These are phyloP conservation scores for Atkinsonella texensis DNA, from an alignment of 2,329 filamentous ascomycete species.

Conservation along the genomic window DNA sequence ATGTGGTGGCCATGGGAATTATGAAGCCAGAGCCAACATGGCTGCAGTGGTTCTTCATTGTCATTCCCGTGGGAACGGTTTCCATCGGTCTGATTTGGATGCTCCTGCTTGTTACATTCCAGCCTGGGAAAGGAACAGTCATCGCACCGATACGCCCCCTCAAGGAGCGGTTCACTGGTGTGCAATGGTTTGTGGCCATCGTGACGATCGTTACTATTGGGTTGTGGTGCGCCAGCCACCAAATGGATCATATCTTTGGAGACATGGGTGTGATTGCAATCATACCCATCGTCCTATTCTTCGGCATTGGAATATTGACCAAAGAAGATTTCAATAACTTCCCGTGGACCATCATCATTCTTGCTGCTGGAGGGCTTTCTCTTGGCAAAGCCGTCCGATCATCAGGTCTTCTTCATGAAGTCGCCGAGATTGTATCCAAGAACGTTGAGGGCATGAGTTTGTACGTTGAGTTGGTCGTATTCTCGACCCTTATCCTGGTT, in stretches of 20 bases:
- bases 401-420: constrained; percentile 80
- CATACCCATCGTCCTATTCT: constrained; percentile 90
- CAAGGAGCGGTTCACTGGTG: constrained; percentile 74
- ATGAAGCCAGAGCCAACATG: constrained; percentile 88
- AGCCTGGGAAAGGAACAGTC: constrained; percentile 70
- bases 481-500: constrained; percentile 72
- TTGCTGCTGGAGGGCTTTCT: constrained; percentile 84
- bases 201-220: constrained; percentile 76
- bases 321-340: constrained; percentile 99
- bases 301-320: constrained; percentile 87
- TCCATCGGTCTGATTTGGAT: constrained; percentile 84
- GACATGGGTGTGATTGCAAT: constrained; percentile 99
- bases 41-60: constrained; percentile 95
- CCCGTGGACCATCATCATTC: constrained; percentile 98
- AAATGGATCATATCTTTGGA: constrained; percentile 76
- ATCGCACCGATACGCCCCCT: constrained; percentile 87
- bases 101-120: constrained; percentile 73
- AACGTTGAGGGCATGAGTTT: constrained; percentile 67
- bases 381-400: constrained; percentile 91
- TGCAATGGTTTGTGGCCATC: constrained; percentile 85
- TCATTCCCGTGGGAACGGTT: constrained; percentile 82
- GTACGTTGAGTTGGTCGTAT: constrained; percentile 78
- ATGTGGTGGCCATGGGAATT: constrained; percentile 90
- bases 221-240: constrained; percentile 87
- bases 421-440: constrained; percentile 65